Evolutionary conservation across 495 filamentous ascomycete genomes (phyloP), one percentile per base, ranked within the genome.

Genomic region (Astrothelium macrocarpum): DNA sequence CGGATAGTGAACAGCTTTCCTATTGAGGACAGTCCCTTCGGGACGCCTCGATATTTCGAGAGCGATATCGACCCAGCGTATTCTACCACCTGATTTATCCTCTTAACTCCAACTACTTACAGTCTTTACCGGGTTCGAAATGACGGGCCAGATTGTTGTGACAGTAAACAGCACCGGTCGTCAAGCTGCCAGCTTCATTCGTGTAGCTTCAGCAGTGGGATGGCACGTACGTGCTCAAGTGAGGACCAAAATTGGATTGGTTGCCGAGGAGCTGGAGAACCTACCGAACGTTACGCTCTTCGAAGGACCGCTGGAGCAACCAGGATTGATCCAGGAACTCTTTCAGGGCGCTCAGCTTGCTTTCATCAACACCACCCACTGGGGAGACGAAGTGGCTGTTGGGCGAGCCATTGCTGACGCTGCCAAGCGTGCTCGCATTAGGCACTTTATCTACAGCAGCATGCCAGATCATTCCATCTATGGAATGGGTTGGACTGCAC

Each of bases 351-450:
- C 90, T 25, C 85, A 92, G 63, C 79, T 92, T 42, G 94, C 94
- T 63, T 98, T 97, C 75, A 91, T 97, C 80, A 98, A 98, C 77
- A 98, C 94, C 32, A 93, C 91, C n/a, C 95, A 93, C 65, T 93
- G 92, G 78, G 95, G 94, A 34, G 91, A 97, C 72, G 94, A 98
- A 79, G 82, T 91, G 53, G 85, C 84, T 11, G 93, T 96, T 66
- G 94, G 94, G 39, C 83, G 87, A 66, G 86, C 87, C 0, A 78
- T 97, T 46, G 94, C 94, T 43, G 89, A 96, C 71, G 91, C 91
- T 20, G 94, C 94, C 42, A 94, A 93, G 71, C 84, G 80, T 68
- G 87, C 88, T 59, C 86, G 89, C 18, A 84, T 98, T 62, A 82
- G 88, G 67, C 94, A 97, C 73, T 96, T 93, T 74, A 83, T 98